Base-by-base conservation (phyloP, 495 filamentous ascomycete genomes). In the Xylaria flabelliformis region DNA sequence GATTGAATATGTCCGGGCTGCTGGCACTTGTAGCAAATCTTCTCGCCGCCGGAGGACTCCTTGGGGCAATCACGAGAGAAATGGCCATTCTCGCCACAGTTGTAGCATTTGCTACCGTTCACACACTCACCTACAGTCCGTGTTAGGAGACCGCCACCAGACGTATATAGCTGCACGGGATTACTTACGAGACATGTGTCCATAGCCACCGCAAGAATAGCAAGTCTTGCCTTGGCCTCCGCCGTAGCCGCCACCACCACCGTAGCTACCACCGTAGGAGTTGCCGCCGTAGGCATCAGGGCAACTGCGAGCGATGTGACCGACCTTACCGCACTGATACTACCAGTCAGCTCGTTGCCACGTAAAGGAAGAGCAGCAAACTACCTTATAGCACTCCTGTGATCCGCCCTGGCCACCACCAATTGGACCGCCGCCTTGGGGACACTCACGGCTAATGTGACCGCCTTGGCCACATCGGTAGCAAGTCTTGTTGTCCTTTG, bases 1-100 rank as follows among this genome's bases (percentile, higher is more conserved):
- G 94, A 88, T 89, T 98, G 96, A 78, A 98, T 90, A 85, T 99
- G 96, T 77, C 96, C 96, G 70, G 94, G 91, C 85, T 97, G 93
- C 89, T 97, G 97, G 93, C 96, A 98, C 85, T 95, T 96, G 87
- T 99, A 99, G 90, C 96, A 99, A 79, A 95, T 94, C 77, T 97
- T 94, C 88, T 98, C 96, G 79, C 89, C 90, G 58, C 78, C 80
- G 72, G 89, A 88, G 62, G 91, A 90, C 83, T 97, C 95, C 75
- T 94, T 92, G 67, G 94, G 93, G 88, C 96, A 99, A 80, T 99
- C 96, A 68, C 96, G 93, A 72, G 92, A 95, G 75, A 98, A 88
- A 83, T 98, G 96, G 72, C 96, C 96, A 64, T 94, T 91, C 83
- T 97, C 93, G 71, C 96, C 96, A 80, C 96, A 99, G 90, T 98